phyloP scores from a whole-genome alignment of 495 filamentous ascomycete genomes.

The Clohesyomyces aquaticus region DNA sequence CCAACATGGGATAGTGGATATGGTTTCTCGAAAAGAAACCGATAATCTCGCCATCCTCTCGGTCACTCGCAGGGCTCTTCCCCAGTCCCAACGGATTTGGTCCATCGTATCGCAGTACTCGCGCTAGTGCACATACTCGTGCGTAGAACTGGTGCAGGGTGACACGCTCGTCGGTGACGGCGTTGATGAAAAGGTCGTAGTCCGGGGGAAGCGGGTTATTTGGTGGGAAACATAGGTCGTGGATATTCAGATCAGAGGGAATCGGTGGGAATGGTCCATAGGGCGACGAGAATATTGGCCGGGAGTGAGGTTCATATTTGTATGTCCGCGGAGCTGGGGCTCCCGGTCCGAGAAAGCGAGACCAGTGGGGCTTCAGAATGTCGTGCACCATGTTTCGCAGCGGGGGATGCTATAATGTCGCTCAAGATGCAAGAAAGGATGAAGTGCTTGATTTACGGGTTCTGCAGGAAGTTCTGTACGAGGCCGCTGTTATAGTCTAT shows the following conservation, averaged over 20 bases:
- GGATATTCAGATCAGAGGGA: conserved; percentile 26
- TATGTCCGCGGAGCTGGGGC: conserved; percentile 16
- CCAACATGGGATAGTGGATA: conserved; percentile 31
- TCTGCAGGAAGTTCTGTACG: too few species aligned
- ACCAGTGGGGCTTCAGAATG: conserved; percentile 21
- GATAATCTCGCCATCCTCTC: conserved; percentile 30
- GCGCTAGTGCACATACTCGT: conserved; percentile 16
- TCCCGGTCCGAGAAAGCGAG: conserved; percentile 20
- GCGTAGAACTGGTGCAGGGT: conserved; percentile 30
- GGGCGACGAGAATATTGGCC: conserved; percentile 20
- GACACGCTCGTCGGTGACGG: conserved; percentile 10
- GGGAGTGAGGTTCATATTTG: conserved; percentile 17
- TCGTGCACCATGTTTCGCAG: neutral
- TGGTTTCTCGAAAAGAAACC: conserved; percentile 30
- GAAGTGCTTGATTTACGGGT: too few species aligned
- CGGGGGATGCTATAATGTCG: too few species aligned
- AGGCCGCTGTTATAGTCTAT: too few species aligned
- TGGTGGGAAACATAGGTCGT: conserved; percentile 29
- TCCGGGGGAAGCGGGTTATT: conserved; percentile 25
- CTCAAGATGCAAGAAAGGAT: too few species aligned
- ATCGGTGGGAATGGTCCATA: conserved; percentile 29
- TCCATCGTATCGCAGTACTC: conserved; percentile 20
- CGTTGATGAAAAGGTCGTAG: conserved; percentile 29
- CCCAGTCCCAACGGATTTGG: conserved; percentile 23
- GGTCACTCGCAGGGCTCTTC: conserved; percentile 17